Percentiles rank a stretch among this genome's conserved stretches.
Conservation (phyloP, 495 filamentous ascomycete species). For the Pseudevernia furfuracea region DNA sequence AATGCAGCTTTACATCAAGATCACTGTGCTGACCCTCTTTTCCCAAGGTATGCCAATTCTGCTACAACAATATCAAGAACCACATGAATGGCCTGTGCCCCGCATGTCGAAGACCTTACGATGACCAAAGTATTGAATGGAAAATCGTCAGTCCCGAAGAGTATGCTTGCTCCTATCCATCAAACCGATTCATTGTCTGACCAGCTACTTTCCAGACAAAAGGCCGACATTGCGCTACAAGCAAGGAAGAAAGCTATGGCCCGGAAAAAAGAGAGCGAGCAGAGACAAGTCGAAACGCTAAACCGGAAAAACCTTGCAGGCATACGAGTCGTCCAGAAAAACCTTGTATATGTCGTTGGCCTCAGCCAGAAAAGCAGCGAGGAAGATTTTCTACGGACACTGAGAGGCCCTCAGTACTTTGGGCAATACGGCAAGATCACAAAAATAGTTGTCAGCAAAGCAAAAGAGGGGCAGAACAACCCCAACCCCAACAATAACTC, state of each 20-base stretch:
- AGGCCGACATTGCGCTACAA: constrained; percentile 81
- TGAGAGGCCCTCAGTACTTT: constrained; percentile 86
- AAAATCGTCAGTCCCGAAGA: constrained; percentile 91
- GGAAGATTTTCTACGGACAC: constrained; percentile 78
- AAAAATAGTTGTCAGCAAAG: constrained; percentile 97
- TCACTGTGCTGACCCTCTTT: constrained; percentile 3
- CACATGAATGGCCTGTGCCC: constrained; percentile 95
- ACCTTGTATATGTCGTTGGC: constrained; percentile 95
- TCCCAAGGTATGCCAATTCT: constrained; percentile 92
- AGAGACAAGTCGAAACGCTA: constrained; percentile 87
- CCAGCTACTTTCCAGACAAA: constrained; percentile 45
- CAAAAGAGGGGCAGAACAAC: constrained; percentile 64
- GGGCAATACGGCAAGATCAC: constrained; percentile 98
- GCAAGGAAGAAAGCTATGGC: constrained; percentile 85
- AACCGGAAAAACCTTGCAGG: constrained; percentile 92
- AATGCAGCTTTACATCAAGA: background rate
- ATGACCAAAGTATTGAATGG: constrained; percentile 93
- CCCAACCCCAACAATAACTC: constrained; percentile 67
- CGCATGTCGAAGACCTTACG: constrained; percentile 88
- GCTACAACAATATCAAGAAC: constrained; percentile 95
- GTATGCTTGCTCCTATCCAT: constrained; percentile 42
- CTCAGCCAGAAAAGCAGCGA: constrained; percentile 84
- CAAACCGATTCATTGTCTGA: background rate
- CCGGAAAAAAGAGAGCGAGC: constrained; percentile 89
- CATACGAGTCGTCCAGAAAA: constrained; percentile 93